phyloP scores from a whole-genome alignment of 768 basidiomycete genomes.

The Leucocoprinus leucothites region DNA sequence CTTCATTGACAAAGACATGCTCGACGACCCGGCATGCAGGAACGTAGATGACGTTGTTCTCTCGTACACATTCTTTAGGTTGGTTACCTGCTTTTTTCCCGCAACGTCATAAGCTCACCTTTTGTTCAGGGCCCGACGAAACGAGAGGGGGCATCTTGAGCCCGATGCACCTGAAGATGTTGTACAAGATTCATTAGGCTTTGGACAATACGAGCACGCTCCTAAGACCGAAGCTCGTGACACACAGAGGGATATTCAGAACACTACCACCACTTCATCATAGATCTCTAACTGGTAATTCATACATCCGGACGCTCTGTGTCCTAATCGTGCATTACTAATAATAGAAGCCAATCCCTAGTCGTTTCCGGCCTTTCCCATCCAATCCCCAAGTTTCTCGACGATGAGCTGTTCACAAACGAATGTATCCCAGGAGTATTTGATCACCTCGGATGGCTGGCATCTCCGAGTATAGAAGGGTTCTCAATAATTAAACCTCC shows the following conservation, averaged over 20 bases:
- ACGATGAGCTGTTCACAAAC: too few relatives aligned
- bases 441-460: too few relatives aligned
- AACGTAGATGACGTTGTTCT: conserved; percentile 89
- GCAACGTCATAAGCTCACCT: not conserved
- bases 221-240: conserved; percentile 31
- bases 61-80: conserved; percentile 99
- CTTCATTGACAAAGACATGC: conserved; percentile 96
- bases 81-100: not conserved
- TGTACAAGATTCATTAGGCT: conserved; percentile 80
- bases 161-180: conserved; percentile 84
- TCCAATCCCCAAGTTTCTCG: too few relatives aligned
- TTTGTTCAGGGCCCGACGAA: conserved; percentile 72
- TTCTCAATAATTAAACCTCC: too few relatives aligned
- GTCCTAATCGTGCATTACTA: too few relatives aligned
- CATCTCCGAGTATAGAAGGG: too few relatives aligned
- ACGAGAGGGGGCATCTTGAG: conserved; percentile 80
- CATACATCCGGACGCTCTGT: too few relatives aligned
- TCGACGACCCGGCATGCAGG: conserved; percentile 87
- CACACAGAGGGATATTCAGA: not conserved
- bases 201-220: conserved; percentile 57
- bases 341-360: too few relatives aligned
- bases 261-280: not conserved
- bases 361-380: too few relatives aligned
- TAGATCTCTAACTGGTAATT: not conserved
- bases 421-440: too few relatives aligned